phyloP scores from a whole-genome alignment of 2,329 filamentous ascomycete genomes.

The Alternaria brassicae region DNA sequence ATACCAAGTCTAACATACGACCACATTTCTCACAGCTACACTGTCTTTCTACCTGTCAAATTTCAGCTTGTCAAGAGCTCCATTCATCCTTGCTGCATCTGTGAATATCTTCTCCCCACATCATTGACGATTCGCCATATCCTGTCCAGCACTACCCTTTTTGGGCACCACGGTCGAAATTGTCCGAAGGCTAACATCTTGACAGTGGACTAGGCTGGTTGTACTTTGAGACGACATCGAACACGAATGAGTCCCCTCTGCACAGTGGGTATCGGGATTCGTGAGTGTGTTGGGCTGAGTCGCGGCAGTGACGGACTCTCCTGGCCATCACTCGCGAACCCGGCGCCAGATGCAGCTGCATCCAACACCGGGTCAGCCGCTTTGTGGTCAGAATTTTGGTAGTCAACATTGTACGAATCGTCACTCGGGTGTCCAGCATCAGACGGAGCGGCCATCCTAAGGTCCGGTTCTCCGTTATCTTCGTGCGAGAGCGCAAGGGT shows the following conservation, averaged over 20 bases:
- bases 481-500: background rate
- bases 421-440: background rate
- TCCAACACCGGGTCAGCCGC: background rate
- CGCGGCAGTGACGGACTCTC: background rate
- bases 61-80: background rate
- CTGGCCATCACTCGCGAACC: background rate
- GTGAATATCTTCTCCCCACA: background rate
- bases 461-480: background rate
- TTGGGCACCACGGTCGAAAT: background rate
- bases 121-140: background rate
- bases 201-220: background rate
- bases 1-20: background rate
- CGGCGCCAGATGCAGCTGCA: background rate
- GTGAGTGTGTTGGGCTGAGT: background rate
- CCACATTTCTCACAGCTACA: background rate
- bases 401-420: background rate
- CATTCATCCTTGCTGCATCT: background rate
- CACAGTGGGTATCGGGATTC: background rate
- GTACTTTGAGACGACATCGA: background rate
- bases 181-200: background rate
- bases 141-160: background rate
- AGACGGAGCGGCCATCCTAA: background rate
- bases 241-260: background rate
- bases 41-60: background rate
- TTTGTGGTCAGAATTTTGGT: background rate